These are phyloP conservation scores for Geotrichum restrictum DNA, from an alignment of 1,139 yeast genomes.

Conservation along the genomic window DNA sequence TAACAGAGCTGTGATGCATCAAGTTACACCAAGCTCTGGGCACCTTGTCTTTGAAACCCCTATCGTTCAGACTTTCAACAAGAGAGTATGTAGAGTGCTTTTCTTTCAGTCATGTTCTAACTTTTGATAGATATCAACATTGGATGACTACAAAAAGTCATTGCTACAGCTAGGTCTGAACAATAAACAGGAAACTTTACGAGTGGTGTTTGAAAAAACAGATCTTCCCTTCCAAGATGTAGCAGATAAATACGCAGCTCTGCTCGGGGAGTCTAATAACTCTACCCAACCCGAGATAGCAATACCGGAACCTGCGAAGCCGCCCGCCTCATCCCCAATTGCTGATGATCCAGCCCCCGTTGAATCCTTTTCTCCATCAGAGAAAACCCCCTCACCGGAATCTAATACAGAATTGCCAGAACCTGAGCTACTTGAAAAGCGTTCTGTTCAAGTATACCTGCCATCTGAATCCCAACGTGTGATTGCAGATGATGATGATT, in stretches of 20 bases:
- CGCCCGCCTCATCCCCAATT: not conserved
- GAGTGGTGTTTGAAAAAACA: constrained; percentile 30
- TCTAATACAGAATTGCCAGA: constrained; percentile 2
- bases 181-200: constrained; percentile 29
- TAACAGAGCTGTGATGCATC: constrained; percentile 23
- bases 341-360: not conserved
- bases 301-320: not conserved
- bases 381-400: not conserved
- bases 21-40: constrained; percentile 20
- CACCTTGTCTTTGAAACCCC: constrained; percentile 29
- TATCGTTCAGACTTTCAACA: constrained; percentile 30
- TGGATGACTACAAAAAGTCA: constrained; percentile 28
- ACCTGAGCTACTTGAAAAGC: constrained; percentile 1
- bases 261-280: constrained; percentile 10
- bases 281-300: not conserved
- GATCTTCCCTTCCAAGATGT: constrained; percentile 27
- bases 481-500: constrained; percentile 26
- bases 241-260: constrained; percentile 22
- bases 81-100: constrained; percentile 11
- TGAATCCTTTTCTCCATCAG: not conserved
- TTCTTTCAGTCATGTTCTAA: not conserved
- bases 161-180: constrained; percentile 29
- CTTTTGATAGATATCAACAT: constrained; percentile 16
- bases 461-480: constrained; percentile 22
- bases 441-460: constrained; percentile 27